Conservation (phyloP, 257 asterid genomes). For the Jaltomata sinuosa region DNA sequence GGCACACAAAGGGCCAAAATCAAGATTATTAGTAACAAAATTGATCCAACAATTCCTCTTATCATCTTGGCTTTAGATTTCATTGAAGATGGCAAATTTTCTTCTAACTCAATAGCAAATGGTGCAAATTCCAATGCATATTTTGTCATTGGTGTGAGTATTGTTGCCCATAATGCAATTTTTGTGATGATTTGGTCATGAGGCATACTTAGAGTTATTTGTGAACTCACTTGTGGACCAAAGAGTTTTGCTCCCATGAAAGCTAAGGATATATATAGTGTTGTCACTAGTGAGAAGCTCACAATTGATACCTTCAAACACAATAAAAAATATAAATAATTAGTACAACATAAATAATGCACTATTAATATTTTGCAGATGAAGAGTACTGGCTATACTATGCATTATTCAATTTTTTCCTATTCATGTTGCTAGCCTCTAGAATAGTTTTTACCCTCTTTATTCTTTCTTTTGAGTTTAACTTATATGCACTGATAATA, state of each 20-base stretch:
- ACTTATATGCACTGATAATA: neutral
- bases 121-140: conserved; percentile 69
- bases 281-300: conserved; percentile 54
- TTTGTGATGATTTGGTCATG: conserved; percentile 29
- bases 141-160: conserved; percentile 67
- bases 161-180: conserved; percentile 69
- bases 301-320: conserved; percentile 45
- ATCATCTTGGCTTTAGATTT: conserved; percentile 31
- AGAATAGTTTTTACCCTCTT: neutral
- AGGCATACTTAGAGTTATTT: conserved; percentile 68
- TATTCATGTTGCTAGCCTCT: no score
- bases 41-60: conserved; percentile 47
- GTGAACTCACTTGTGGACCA: conserved; percentile 60
- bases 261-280: conserved; percentile 40
- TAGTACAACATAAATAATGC: neutral
- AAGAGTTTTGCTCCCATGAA: conserved; percentile 70
- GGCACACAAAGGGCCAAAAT: conserved; percentile 55
- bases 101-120: conserved; percentile 55
- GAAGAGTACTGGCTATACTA: no score
- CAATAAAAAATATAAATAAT: neutral
- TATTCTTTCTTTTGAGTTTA: neutral
- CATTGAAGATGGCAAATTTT: conserved; percentile 33
- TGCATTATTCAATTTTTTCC: no score
- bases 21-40: conserved; percentile 35
- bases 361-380: neutral